These are phyloP conservation scores for Rhododendron vialii DNA, from an alignment of 148 eudicot species.

Conservation along the genomic window DNA sequence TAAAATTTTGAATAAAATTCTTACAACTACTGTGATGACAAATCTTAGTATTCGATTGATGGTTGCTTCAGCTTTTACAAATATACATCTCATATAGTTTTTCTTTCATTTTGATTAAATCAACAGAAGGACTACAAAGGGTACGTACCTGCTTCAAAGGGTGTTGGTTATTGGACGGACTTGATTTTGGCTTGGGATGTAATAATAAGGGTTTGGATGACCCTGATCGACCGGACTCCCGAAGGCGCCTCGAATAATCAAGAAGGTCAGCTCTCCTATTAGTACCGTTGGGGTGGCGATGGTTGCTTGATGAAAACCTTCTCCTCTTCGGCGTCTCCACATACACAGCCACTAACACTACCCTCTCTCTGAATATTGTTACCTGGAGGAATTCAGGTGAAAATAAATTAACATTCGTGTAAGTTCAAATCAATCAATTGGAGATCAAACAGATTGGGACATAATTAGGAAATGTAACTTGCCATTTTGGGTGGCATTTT, in stretches of 20 bases:
- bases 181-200: constrained; percentile 7
- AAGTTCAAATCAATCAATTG: not conserved
- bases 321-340: constrained; percentile 29
- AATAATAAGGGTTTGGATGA: not conserved
- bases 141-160: constrained; percentile 18
- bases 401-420: not conserved
- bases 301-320: constrained; percentile 10
- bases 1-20: not conserved
- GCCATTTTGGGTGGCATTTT: constrained; percentile 20
- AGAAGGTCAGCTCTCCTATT: constrained; percentile 42
- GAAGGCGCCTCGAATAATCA: constrained; percentile 28
- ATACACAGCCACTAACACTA: constrained; percentile 28
- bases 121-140: not conserved
- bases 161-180: constrained; percentile 8
- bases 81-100: not conserved
- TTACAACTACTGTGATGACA: not conserved
- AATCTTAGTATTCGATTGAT: not conserved
- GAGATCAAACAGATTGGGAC: not conserved
- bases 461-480: not conserved
- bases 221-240: constrained; percentile 21
- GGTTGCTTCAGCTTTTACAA: not conserved
- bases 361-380: constrained; percentile 15
- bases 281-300: constrained; percentile 12
- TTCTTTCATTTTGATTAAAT: not conserved
- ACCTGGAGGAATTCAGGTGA: constrained; percentile 9